Evolutionary conservation across 1,284 basidiomycete genomes (phyloP).

Genomic region (Phylloporus gajari): DNA sequence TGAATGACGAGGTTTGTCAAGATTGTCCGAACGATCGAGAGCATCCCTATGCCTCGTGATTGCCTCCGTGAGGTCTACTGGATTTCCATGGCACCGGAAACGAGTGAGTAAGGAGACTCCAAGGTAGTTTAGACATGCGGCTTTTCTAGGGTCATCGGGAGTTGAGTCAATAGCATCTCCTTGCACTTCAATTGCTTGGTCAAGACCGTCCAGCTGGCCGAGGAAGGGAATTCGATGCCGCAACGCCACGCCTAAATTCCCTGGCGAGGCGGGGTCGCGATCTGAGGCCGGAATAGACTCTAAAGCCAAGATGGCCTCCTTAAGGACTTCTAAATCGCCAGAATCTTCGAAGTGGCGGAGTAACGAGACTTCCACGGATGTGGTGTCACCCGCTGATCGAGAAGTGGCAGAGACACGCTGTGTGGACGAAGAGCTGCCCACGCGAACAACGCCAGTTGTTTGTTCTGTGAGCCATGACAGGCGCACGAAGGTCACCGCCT

Average conservation of each 20-base stretch:
- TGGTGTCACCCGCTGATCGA: too few species aligned
- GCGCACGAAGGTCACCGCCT: too few species aligned
- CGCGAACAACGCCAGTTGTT: too few species aligned
- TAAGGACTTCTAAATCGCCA: background rate
- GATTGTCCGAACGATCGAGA: background rate
- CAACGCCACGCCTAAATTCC: background rate
- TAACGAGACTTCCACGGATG: background rate
- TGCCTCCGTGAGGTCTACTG: background rate
- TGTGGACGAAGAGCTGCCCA: too few species aligned
- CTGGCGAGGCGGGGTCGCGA: background rate
- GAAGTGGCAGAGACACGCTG: too few species aligned
- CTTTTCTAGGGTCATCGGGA: background rate
- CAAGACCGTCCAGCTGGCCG: background rate
- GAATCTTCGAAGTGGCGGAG: background rate
- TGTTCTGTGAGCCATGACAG: too few species aligned
- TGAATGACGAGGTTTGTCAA: background rate
- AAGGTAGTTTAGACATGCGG: background rate
- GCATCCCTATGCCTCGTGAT: background rate
- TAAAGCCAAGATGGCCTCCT: background rate
- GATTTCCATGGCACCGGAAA: background rate
- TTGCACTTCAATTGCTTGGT: background rate
- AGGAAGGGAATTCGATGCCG: background rate
- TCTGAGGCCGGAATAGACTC: background rate
- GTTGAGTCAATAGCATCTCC: background rate
- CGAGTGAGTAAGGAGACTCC: background rate